These are phyloP conservation scores for Syzygium aqueum DNA, from an alignment of 345 rosid species.

Conservation along the genomic window DNA sequence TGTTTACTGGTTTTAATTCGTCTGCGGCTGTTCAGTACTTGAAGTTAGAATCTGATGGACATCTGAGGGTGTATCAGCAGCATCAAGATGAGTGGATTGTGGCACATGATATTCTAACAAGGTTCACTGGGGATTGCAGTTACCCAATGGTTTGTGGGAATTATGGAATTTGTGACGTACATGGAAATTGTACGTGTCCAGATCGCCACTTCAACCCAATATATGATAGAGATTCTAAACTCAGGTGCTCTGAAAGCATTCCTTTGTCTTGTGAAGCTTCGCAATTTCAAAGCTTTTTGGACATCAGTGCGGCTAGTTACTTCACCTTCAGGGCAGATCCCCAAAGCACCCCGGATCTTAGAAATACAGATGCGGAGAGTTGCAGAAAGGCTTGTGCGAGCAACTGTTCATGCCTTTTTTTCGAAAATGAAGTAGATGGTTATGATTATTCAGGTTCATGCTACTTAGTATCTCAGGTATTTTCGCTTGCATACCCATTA, in stretches of 20 bases:
- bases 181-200: background rate
- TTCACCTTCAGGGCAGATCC: background rate
- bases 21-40: background rate
- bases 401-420: slow-evolving; percentile 14
- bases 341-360: background rate
- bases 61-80: slow-evolving; percentile 9
- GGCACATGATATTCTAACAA: background rate
- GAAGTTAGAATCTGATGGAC: slow-evolving; percentile 15
- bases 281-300: background rate
- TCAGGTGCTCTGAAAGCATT: background rate
- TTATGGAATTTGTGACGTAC: background rate
- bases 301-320: background rate
- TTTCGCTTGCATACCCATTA: background rate
- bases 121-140: background rate
- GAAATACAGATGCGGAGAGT: background rate
- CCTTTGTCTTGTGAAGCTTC: background rate
- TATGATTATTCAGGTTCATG: background rate
- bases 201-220: background rate
- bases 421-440: background rate
- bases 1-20: background rate
- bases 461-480: slow-evolving; percentile 3
- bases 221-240: background rate
- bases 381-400: slow-evolving; percentile 7
- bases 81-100: background rate
- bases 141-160: background rate